These are phyloP conservation scores for Rusavskia elegans DNA, from an alignment of 495 filamentous ascomycete genomes.

Conservation along the genomic window DNA sequence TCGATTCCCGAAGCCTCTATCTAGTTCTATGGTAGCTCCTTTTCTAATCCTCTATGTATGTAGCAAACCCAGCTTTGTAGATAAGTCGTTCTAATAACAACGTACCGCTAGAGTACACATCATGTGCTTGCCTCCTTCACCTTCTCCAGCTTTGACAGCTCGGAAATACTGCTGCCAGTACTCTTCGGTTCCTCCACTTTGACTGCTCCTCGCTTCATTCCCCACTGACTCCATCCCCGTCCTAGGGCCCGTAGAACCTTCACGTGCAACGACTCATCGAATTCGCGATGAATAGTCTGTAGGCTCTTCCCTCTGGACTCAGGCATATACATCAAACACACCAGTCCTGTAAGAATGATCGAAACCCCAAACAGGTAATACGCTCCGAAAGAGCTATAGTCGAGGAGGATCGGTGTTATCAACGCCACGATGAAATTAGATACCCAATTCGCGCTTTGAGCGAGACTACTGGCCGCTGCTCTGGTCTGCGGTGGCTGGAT, in stretches of 20 bases:
- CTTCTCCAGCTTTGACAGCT: too few species aligned
- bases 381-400: slow-evolving; percentile 34
- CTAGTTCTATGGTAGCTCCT: too few species aligned
- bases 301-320: slow-evolving; percentile 42
- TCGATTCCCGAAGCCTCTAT: too few species aligned
- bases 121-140: too few species aligned
- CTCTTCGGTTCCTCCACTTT: neutral
- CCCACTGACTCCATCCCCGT: neutral
- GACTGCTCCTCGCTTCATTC: neutral
- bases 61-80: too few species aligned
- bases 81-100: too few species aligned
- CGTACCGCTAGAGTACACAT: too few species aligned
- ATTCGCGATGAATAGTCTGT: slow-evolving; percentile 36
- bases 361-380: slow-evolving; percentile 45
- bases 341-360: slow-evolving; percentile 29
- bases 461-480: slow-evolving; percentile 30
- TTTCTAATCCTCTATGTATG: too few species aligned
- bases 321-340: slow-evolving; percentile 40
- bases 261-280: neutral
- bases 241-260: neutral
- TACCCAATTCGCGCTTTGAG: slow-evolving; percentile 34
- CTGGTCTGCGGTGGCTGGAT: slow-evolving; percentile 39
- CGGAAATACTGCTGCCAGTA: too few species aligned
- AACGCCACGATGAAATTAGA: slow-evolving; percentile 51
- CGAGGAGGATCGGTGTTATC: slow-evolving; percentile 44